Conservation (phyloP, 2,329 filamentous ascomycete genomes). For the Graphilbum ipis-grandicollis region DNA sequence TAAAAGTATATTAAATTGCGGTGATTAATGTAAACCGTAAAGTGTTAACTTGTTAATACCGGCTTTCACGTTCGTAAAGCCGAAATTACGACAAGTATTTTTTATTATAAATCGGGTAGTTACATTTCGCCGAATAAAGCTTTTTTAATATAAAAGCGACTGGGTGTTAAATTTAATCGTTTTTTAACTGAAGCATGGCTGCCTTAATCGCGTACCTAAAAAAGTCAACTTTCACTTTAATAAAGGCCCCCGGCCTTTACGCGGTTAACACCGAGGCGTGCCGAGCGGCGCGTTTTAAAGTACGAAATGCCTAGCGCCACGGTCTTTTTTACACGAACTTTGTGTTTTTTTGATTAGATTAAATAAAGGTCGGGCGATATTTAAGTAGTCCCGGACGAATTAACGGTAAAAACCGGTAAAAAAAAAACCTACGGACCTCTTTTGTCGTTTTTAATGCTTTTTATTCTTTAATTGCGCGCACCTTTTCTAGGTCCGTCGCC, state of each 20-base stretch:
- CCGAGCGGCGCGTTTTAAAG: no score
- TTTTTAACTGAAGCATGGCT: neutral
- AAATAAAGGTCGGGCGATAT: neutral
- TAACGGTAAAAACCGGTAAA: neutral
- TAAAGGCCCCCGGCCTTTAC: neutral
- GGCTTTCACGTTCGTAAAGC: neutral
- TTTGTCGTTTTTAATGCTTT: neutral
- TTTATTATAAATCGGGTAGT: neutral
- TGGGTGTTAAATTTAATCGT: neutral
- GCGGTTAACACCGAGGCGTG: neutral
- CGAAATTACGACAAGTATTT: neutral
- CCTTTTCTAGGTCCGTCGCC: neutral
- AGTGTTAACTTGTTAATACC: neutral
- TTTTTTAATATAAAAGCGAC: neutral
- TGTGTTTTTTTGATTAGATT: neutral
- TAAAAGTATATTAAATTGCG: neutral
- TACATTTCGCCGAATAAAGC: neutral
- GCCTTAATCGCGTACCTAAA: neutral
- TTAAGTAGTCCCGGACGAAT: neutral
- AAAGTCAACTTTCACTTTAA: neutral
- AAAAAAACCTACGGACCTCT: neutral
- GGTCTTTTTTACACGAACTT: neutral
- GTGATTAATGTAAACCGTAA: neutral
- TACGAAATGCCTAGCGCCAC: neutral
- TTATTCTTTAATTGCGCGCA: neutral